Evolutionary conservation across 148 eudicot genomes (phyloP), one percentile per base, ranked within the genome.

Genomic region (Rhododendron mucronatum): DNA sequence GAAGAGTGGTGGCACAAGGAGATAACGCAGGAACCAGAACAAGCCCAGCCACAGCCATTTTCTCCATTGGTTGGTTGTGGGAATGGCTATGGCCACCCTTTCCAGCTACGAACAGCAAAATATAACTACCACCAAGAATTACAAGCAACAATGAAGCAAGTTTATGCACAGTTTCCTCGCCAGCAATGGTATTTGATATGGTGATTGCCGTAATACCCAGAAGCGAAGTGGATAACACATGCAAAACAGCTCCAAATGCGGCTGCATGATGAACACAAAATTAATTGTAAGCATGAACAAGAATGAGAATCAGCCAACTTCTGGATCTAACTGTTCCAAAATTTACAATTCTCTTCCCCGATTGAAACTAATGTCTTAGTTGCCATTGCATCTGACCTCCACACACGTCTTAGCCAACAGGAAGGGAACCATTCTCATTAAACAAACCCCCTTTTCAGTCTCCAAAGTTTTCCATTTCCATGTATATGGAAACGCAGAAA

Each of bases 11-110:
- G 82, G 99, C 99, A 92, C 99, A 97, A 85, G 99, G 99, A 77
- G 98, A 97, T 85, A 97, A 84, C 26, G 99, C 99, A 57, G 99
- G 99, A 53, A 97, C 98, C 39, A 97, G 91, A 26, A 97, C 96
- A 86, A 97, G 98, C 74, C 99, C 99, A 83, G 99, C 99, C 84
- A 97, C 99, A 81, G 98, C 99, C 99, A 97, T 97, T 89, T 95
- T 97, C 88, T 97, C 98, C 99, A 97, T 95, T 30, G 99, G 99
- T 83, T 95, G 95, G 83, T 93, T 97, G 87, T 97, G 99, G 81
- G 98, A 88, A 90, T 95, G 99, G 87, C 92, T 90, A 86, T 97
- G 99, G 85, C 98, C 96, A 45, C 99, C 99, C 87, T 90, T 95
- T 86, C 99, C 99, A 28, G 84, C 41, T 48, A 97, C 86, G 87